phyloP scores from a whole-genome alignment of 345 rosid species.

The Moringa oleifera region DNA sequence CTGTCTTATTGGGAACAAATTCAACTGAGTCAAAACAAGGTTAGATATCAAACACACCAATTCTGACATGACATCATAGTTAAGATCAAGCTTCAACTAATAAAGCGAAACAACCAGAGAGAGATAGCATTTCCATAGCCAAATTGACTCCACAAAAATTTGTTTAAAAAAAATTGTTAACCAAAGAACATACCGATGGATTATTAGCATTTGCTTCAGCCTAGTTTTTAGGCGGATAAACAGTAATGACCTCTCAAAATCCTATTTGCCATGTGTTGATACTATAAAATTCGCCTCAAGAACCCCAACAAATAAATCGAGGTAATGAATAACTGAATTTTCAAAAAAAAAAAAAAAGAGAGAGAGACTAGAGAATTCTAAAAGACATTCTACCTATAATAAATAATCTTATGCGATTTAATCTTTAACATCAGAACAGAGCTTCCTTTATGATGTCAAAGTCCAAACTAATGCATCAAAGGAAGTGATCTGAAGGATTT shows the following conservation, averaged over 20 bases:
- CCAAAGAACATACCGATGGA: constrained; percentile 62
- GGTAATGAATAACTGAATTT: constrained; percentile 17
- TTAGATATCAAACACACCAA: not conserved
- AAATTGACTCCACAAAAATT: too few relatives aligned
- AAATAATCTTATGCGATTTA: not conserved
- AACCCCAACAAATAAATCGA: constrained; percentile 51
- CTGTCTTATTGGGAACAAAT: constrained; percentile 38
- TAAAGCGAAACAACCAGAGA: too few relatives aligned
- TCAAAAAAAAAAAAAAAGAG: constrained; percentile 2
- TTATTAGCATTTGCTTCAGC: constrained; percentile 58
- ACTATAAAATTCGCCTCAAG: constrained; percentile 94
- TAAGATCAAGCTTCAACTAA: not conserved
- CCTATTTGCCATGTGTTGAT: constrained; percentile 97
- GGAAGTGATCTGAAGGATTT: constrained; percentile 53
- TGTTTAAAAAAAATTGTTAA: not conserved
- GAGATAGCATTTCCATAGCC: too few relatives aligned
- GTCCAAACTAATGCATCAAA: constrained; percentile 40
- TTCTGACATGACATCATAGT: not conserved
- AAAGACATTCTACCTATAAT: constrained; percentile 59
- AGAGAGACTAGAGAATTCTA: constrained; percentile 10
- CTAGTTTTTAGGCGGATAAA: constrained; percentile 63
- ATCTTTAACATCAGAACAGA: not conserved
- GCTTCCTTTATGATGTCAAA: not conserved
- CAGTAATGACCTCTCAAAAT: constrained; percentile 84
- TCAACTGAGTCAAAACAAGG: constrained; percentile 4